Percentiles rank a stretch among this genome's conserved stretches.
Conservation (phyloP, 176 grass and related monocot species). For the Aegilops bicornis region DNA sequence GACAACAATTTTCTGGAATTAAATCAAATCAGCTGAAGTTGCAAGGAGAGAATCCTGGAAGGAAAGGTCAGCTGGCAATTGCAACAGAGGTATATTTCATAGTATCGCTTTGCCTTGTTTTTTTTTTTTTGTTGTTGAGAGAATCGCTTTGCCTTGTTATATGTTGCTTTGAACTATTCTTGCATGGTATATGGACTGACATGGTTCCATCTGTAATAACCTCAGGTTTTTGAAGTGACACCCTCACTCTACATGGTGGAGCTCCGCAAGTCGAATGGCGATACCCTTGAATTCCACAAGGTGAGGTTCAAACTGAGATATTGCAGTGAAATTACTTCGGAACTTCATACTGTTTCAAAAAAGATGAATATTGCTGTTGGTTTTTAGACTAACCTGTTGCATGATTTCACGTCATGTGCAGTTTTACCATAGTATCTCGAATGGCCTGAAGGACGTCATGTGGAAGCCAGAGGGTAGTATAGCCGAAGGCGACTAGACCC, state of each 20-base stretch:
- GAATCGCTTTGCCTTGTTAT: neutral
- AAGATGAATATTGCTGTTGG: neutral
- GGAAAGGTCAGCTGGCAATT: slow-evolving; percentile 96
- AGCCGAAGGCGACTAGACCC: slow-evolving; percentile 27
- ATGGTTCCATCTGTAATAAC: neutral
- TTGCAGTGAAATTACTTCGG: neutral
- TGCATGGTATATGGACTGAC: slow-evolving; percentile 19
- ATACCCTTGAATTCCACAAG: slow-evolving; percentile 92
- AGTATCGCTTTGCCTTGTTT: neutral
- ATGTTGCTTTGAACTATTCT: neutral
- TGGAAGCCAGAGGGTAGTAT: slow-evolving; percentile 65
- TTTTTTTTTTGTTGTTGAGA: too few relatives aligned
- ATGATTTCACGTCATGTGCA: slow-evolving; percentile 12
- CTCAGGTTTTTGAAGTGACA: slow-evolving; percentile 90
- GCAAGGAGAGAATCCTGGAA: slow-evolving; percentile 88
- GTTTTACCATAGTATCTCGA: slow-evolving; percentile 85
- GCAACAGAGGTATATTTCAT: slow-evolving; percentile 67
- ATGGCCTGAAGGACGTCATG: slow-evolving; percentile 81
- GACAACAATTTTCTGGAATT: neutral
- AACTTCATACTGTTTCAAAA: neutral
- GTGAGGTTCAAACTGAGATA: slow-evolving; percentile 25
- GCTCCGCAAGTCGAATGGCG: slow-evolving; percentile 85
- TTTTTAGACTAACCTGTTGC: neutral
- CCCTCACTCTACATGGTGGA: slow-evolving; percentile 94
- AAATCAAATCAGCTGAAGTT: slow-evolving; percentile 78